Base-by-base conservation (phyloP, 495 filamentous ascomycete genomes). In the Aspergillus panamensis region DNA sequence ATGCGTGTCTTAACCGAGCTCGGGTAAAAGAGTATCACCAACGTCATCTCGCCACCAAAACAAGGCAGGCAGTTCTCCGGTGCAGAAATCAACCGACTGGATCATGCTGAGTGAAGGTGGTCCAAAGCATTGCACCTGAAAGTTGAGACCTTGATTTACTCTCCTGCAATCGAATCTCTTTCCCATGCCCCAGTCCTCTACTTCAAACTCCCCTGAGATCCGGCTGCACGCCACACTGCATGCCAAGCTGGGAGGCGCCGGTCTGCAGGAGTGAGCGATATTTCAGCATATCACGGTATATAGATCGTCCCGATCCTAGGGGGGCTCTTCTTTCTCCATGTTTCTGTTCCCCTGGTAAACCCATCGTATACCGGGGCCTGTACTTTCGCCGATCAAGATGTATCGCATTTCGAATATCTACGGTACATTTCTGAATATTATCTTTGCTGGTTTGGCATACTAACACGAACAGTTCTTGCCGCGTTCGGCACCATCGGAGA, bases 401-500 rank as follows among this genome's bases (percentile, higher is more conserved):
- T 78, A 76, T 68, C 61, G 60, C 2, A 76, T 78, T 60, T 65
- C 73, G 17, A 78, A 79, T 60, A 77, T 79, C 43, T 78, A 78
- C 44, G 68, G 75, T 78, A 63, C 48, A 63, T 60, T 9, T 20
- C 6, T 25, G 25, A 2, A 25, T n/a, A 8, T 14, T 16, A 9
- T 3, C 2, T 16, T 12, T 2, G 3, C 2, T 1, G 33, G 5
- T 0, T 8, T 5, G 8, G 2, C 1, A 6, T 32, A 7, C 50
- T 47, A 21, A 59, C 39, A 32, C 14, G 40, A 12, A 29, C 44
- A 57, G 76, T 77, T 16, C 75, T 81, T 40, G 75, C 77, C 48
- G 70, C 73, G 16, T 80, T 81, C 57, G 78, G 78, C 61, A 79
- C 78, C 55, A 80, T 81, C 55, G 73, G 75, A 37, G 75, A 73